Evolutionary conservation across 1,284 basidiomycete genomes (phyloP).

Genomic region (Pisolithus thermaeus): DNA sequence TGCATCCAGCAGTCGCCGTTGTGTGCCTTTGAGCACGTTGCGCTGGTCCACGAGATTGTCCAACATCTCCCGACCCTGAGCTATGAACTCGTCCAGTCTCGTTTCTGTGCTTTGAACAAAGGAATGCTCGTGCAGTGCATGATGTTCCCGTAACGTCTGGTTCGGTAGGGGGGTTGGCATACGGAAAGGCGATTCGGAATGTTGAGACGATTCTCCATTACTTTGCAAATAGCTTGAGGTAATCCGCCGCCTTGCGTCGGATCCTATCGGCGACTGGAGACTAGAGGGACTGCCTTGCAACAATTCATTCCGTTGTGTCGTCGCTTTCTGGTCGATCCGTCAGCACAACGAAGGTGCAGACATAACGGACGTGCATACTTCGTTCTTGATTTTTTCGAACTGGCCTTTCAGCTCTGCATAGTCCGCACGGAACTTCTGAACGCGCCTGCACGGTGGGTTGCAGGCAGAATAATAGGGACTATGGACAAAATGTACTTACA

Average conservation of each 20-base stretch:
- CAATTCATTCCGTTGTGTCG: constrained; percentile 57
- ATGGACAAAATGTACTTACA: constrained; percentile 44
- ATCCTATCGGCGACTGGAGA: constrained; percentile 38
- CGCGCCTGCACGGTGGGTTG: constrained; percentile 47
- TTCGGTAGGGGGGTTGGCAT: constrained; percentile 49
- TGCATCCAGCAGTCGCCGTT: constrained; percentile 74
- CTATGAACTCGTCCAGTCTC: constrained; percentile 82
- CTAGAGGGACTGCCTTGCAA: constrained; percentile 42
- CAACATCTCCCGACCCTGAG: constrained; percentile 84
- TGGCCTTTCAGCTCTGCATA: constrained; percentile 66
- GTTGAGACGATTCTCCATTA: constrained; percentile 33
- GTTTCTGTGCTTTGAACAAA: constrained; percentile 80
- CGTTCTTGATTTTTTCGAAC: constrained; percentile 63
- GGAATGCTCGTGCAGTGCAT: constrained; percentile 80
- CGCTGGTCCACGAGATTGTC: constrained; percentile 89
- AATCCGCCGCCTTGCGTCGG: constrained; percentile 57
- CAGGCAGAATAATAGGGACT: constrained; percentile 3
- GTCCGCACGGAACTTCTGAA: constrained; percentile 76
- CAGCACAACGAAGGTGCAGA: not conserved
- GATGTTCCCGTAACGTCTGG: constrained; percentile 58
- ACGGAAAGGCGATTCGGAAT: constrained; percentile 73
- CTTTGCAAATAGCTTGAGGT: constrained; percentile 30
- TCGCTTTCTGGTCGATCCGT: constrained; percentile 41
- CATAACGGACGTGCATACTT: constrained; percentile 27
- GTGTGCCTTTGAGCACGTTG: constrained; percentile 88